A percentile compares a stretch with the other conserved stretches of the same genome.
These are phyloP conservation scores for Senna siamea DNA, from an alignment of 306 rosid genomes.

Conservation along the genomic window DNA sequence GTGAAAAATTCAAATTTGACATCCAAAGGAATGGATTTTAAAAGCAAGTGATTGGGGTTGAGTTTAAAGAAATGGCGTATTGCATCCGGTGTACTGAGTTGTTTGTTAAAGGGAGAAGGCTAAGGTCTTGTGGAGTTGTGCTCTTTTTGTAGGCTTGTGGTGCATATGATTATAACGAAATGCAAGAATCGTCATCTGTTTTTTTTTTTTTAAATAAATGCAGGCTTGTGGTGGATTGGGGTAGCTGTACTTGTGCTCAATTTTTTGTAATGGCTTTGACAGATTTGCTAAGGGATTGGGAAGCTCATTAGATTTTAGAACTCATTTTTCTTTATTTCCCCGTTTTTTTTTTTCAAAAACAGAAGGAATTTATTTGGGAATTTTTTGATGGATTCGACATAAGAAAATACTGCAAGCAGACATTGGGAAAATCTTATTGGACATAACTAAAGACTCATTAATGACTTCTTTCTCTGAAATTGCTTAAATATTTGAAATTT, in stretches of 20 bases:
- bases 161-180: constrained; percentile 16
- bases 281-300: neutral
- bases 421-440: constrained; percentile 14
- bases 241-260: neutral
- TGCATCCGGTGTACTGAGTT: neutral
- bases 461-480: constrained; percentile 10
- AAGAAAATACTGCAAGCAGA: neutral
- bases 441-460: constrained; percentile 1
- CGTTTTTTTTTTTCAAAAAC: neutral
- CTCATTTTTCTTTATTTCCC: neutral
- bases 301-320: neutral
- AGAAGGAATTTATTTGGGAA: neutral
- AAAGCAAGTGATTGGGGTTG: neutral
- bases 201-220: too few relatives aligned
- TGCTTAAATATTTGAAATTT: constrained; percentile 27
- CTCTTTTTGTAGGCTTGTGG: constrained; percentile 8
- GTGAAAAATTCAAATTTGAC: neutral
- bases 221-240: neutral
- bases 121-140: constrained; percentile 2
- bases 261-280: neutral
- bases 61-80: neutral
- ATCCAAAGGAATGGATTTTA: neutral
- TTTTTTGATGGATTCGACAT: neutral
- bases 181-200: neutral
- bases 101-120: constrained; percentile 3